Percentiles rank a stretch among this genome's conserved stretches.
Conservation (phyloP, 331 rosid species). For the Quercus lobata region DNA sequence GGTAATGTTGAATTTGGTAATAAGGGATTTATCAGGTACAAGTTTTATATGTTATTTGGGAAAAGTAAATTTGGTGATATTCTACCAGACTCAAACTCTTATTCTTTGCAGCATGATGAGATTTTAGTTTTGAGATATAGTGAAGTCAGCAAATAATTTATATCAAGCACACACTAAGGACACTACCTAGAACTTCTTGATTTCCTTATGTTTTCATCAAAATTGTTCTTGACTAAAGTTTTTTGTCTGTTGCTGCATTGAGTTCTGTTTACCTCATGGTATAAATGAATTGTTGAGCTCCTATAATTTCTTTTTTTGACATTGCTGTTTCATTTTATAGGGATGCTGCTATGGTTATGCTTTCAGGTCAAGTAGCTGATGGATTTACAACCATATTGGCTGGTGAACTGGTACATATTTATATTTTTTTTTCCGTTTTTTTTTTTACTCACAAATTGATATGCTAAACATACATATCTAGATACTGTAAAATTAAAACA, state of each 20-base stretch:
- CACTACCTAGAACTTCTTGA: not conserved
- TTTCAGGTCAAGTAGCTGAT: conserved; percentile 96
- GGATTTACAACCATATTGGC: conserved; percentile 75
- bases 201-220: not conserved
- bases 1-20: no score
- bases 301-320: conserved; percentile 2
- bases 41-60: no score
- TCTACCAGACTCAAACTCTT: no score
- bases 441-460: not conserved
- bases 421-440: no score
- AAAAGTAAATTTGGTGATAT: no score
- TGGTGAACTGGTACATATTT: conserved; percentile 80
- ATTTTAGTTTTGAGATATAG: not conserved
- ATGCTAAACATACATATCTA: not conserved
- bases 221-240: not conserved
- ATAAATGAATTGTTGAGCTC: not conserved
- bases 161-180: not conserved
- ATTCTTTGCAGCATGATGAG: no score
- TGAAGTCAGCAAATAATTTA: not conserved
- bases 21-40: no score
- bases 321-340: conserved; percentile 25
- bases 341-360: conserved; percentile 87
- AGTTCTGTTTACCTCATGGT: not conserved
- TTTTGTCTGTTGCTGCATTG: not conserved
- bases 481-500: not conserved